A percentile compares a stretch with the other conserved stretches of the same genome.
phyloP scores from a whole-genome alignment of 169 alveolate genomes.

The Perkinsus olseni region DNA sequence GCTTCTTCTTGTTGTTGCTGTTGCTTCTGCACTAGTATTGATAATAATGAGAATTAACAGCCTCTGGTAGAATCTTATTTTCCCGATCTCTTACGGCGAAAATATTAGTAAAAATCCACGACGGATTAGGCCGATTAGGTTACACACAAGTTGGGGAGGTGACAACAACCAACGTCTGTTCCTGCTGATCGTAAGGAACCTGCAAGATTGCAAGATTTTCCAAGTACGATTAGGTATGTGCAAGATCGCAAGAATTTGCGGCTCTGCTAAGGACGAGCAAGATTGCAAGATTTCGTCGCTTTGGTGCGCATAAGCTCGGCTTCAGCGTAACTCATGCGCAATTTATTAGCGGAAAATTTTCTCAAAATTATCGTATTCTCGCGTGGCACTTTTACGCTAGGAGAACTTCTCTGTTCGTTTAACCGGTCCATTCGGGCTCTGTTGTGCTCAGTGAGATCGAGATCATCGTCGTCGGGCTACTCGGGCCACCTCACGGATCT shows the following conservation, averaged over 20 bases:
- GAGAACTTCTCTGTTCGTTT: too few relatives aligned
- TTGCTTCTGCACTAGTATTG: background rate
- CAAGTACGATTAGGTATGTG: too few relatives aligned
- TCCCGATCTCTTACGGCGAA: background rate
- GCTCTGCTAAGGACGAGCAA: background rate
- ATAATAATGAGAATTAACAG: too few relatives aligned
- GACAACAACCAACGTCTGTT: background rate
- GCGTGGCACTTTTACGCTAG: too few relatives aligned
- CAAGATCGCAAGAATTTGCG: too few relatives aligned
- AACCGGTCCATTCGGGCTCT: too few relatives aligned
- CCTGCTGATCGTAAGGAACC: background rate
- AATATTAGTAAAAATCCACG: background rate
- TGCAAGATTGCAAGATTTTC: background rate
- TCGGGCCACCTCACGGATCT: too few relatives aligned
- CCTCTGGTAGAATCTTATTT: background rate
- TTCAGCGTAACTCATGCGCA: background rate
- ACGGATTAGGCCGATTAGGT: background rate
- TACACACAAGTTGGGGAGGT: background rate
- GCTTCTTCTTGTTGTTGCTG: background rate
- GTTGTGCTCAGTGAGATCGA: too few relatives aligned
- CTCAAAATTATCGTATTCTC: too few relatives aligned
- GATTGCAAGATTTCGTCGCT: background rate
- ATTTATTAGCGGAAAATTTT: background rate
- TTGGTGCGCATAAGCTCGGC: slow-evolving; percentile 2
- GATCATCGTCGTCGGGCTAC: too few relatives aligned